Percentiles rank a stretch among this genome's conserved stretches.
Evolutionary conservation across 192 early-diverging fungal genomes (phyloP).

Genomic region (Coemansia sp.): DNA sequence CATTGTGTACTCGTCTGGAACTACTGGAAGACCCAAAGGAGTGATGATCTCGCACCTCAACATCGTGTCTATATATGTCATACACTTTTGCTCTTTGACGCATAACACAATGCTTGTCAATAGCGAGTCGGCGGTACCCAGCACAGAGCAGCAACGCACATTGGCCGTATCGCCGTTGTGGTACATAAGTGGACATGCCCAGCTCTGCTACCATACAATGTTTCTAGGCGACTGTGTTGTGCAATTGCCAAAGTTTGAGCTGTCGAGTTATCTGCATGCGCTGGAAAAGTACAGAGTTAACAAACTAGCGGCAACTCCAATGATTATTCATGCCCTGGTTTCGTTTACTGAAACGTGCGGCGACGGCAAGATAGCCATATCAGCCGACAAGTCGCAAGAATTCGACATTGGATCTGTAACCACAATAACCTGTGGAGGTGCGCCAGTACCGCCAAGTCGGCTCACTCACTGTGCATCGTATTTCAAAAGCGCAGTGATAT

Average conservation of each 20-base stretch:
- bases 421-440: constrained; percentile 36
- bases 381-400: background rate
- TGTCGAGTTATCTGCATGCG: constrained; percentile 17
- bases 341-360: constrained; percentile 3
- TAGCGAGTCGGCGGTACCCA: too few relatives aligned
- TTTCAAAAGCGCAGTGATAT: constrained; percentile 15
- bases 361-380: background rate
- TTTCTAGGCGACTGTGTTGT: constrained; percentile 22
- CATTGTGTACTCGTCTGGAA: constrained; percentile 43
- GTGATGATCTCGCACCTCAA: constrained; percentile 45
- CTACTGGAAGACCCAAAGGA: constrained; percentile 39
- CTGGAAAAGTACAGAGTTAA: constrained; percentile 21
- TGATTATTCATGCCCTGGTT: constrained; percentile 16
- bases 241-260: constrained; percentile 15
- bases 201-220: constrained; percentile 39
- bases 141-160: background rate
- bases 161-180: constrained; percentile 25
- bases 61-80: constrained; percentile 17
- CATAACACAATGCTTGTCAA: too few relatives aligned
- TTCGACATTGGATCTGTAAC: constrained; percentile 26
- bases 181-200: constrained; percentile 37
- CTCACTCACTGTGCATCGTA: constrained; percentile 14
- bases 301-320: constrained; percentile 21
- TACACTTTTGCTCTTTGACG: constrained; percentile 12
- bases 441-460: constrained; percentile 17